A percentile compares a stretch with the other conserved stretches of the same genome.
phyloP scores from a whole-genome alignment of 495 filamentous ascomycete genomes.

The Penicillium subrubescens region DNA sequence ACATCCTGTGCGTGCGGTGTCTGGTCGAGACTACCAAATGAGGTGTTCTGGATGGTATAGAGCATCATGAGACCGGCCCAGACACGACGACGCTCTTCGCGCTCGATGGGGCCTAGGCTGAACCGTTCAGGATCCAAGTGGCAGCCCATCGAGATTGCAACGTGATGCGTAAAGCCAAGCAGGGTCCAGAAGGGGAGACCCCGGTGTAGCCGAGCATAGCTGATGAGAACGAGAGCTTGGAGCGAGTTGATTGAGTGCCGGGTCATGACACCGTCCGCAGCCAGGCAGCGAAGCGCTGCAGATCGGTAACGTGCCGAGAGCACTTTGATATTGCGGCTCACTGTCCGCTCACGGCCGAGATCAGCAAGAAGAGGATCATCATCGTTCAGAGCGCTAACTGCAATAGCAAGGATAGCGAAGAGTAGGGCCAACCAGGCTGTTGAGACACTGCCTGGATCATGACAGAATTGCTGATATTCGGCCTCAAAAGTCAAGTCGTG shows the following conservation, averaged over 20 bases:
- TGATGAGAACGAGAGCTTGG: slow-evolving; percentile 48
- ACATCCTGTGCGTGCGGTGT: slow-evolving; percentile 35
- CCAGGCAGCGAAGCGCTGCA: slow-evolving; percentile 46
- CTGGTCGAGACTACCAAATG: slow-evolving; percentile 35
- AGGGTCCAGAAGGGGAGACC: slow-evolving; percentile 46
- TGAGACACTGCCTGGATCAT: slow-evolving; percentile 43
- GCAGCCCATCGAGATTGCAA: slow-evolving; percentile 50
- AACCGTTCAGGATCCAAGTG: slow-evolving; percentile 51
- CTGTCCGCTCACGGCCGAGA: slow-evolving; percentile 43
- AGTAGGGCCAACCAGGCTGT: slow-evolving; percentile 48
- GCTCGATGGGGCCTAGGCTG: slow-evolving; percentile 42
- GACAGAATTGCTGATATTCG: slow-evolving; percentile 49
- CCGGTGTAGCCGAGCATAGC: slow-evolving; percentile 45
- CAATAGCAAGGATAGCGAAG: slow-evolving; percentile 47
- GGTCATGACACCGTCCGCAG: slow-evolving; percentile 46
- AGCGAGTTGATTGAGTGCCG: slow-evolving; percentile 50
- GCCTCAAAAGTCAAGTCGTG: slow-evolving; percentile 52
- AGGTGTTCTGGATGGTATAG: slow-evolving; percentile 46
- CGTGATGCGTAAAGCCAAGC: slow-evolving; percentile 49
- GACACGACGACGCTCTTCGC: slow-evolving; percentile 48
- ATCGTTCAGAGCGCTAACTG: slow-evolving; percentile 48
- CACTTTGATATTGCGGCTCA: slow-evolving; percentile 44
- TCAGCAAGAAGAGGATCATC: slow-evolving; percentile 45
- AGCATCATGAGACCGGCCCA: slow-evolving; percentile 51
- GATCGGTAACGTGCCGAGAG: slow-evolving; percentile 47